Conservation (phyloP, 352 stramenopile genomes). For the Globisporangium spinosum region DNA sequence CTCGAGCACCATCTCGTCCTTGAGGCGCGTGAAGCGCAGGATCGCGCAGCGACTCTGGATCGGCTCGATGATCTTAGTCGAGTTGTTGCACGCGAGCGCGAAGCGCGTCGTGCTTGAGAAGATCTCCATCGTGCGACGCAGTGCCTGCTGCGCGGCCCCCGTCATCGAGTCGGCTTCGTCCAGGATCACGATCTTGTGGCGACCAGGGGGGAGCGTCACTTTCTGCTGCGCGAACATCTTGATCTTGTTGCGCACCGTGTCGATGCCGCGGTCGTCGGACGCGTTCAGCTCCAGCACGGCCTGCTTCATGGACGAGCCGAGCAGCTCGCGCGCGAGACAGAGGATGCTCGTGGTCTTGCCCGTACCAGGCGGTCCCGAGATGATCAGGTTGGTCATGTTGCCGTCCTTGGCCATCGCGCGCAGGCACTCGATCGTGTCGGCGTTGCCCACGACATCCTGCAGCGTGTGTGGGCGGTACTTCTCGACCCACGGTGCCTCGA, state of each 20-base stretch:
- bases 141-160: slow-evolving; percentile 94
- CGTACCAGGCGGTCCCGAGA: slow-evolving; percentile 91
- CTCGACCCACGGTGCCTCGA: slow-evolving; percentile 97
- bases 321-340: slow-evolving; percentile 87
- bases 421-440: slow-evolving; percentile 94
- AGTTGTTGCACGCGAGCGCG: slow-evolving; percentile 98
- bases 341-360: slow-evolving; percentile 94
- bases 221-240: slow-evolving; percentile 99
- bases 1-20: slow-evolving; percentile 94
- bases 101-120: slow-evolving; percentile 98
- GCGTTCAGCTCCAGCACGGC: slow-evolving; percentile 98
- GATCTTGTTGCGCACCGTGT: slow-evolving; percentile 95
- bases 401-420: slow-evolving; percentile 94
- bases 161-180: slow-evolving; percentile 99
- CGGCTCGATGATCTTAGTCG: slow-evolving; percentile 99
- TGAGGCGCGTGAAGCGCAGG: slow-evolving; percentile 94
- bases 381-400: slow-evolving; percentile 99
- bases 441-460: slow-evolving; percentile 97
- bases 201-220: slow-evolving; percentile 87
- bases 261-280: slow-evolving; percentile 92
- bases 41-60: slow-evolving; percentile 98
- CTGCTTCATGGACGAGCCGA: slow-evolving; percentile 79
- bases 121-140: slow-evolving; percentile 98
- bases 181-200: slow-evolving; percentile 99
- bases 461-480: slow-evolving; percentile 94